Conservation (phyloP, 805 yeast species). For the Metschnikowia peoriensis region DNA sequence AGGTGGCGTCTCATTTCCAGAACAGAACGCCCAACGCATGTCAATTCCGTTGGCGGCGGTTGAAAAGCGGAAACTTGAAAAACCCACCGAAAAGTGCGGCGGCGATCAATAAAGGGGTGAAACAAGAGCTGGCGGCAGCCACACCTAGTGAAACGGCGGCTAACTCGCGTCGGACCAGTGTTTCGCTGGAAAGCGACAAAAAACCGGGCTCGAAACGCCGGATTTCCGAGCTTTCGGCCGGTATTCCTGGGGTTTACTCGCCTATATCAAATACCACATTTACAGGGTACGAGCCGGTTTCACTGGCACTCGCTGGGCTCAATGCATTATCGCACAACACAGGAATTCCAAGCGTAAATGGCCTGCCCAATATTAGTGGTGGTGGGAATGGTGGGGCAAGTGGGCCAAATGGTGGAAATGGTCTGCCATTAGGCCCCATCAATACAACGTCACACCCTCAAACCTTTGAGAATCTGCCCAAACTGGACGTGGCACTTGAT, state of each 20-base stretch:
- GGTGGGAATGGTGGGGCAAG: too few relatives aligned
- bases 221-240: constrained; percentile 14
- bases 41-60: constrained; percentile 84
- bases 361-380: too few relatives aligned
- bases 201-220: constrained; percentile 11
- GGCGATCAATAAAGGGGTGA: constrained; percentile 7
- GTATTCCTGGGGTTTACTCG: constrained; percentile 32
- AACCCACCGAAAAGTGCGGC: constrained; percentile 40
- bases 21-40: constrained; percentile 88
- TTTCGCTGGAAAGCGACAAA: constrained; percentile 2
- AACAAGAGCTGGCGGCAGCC: neutral
- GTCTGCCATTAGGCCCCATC: constrained; percentile 12
- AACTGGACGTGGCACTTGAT: constrained; percentile 29
- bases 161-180: constrained; percentile 4
- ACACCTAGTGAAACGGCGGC: constrained; percentile 4
- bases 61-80: constrained; percentile 38
- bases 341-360: neutral
- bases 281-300: constrained; percentile 41
- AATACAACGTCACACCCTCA: constrained; percentile 21
- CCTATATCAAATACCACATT: constrained; percentile 37
- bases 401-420: neutral
- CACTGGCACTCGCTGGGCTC: constrained; percentile 45
- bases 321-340: constrained; percentile 38
- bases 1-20: constrained; percentile 73
- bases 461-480: constrained; percentile 26